Evolutionary conservation across 2,329 filamentous ascomycete genomes (phyloP).

Genomic region (Hirsutella rhossiliensis): DNA sequence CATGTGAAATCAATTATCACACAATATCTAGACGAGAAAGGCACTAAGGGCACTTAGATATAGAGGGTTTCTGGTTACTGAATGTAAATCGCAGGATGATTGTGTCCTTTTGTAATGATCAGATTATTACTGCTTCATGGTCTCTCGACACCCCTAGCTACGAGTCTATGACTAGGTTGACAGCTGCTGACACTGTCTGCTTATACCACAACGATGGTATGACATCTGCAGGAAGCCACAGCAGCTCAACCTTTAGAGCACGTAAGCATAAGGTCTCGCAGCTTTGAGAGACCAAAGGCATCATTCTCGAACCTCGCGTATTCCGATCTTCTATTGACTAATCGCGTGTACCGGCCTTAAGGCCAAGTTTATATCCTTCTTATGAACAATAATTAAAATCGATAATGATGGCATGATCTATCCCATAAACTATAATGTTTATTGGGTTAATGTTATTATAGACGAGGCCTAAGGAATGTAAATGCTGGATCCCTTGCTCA

Average conservation of each 20-base stretch:
- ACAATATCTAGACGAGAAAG: too few relatives aligned
- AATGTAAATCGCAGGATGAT: too few relatives aligned
- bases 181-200: too few relatives aligned
- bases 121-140: too few relatives aligned
- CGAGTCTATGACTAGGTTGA: too few relatives aligned
- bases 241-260: neutral
- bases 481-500: constrained; percentile 15
- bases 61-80: too few relatives aligned
- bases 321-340: neutral
- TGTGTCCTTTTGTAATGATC: too few relatives aligned
- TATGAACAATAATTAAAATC: constrained; percentile 20
- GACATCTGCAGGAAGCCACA: neutral
- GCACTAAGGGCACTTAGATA: too few relatives aligned
- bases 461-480: constrained; percentile 20
- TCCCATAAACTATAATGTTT: constrained; percentile 20
- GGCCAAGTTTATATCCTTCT: constrained; percentile 5
- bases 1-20: too few relatives aligned
- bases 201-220: neutral
- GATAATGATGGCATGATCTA: constrained; percentile 18
- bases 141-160: too few relatives aligned
- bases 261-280: neutral
- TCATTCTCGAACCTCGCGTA: constrained; percentile 1
- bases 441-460: constrained; percentile 23
- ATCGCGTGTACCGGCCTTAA: neutral
- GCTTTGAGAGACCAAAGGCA: neutral